Conservation (phyloP, 805 yeast species). For the Kluyveromyces dobzhanskii region DNA sequence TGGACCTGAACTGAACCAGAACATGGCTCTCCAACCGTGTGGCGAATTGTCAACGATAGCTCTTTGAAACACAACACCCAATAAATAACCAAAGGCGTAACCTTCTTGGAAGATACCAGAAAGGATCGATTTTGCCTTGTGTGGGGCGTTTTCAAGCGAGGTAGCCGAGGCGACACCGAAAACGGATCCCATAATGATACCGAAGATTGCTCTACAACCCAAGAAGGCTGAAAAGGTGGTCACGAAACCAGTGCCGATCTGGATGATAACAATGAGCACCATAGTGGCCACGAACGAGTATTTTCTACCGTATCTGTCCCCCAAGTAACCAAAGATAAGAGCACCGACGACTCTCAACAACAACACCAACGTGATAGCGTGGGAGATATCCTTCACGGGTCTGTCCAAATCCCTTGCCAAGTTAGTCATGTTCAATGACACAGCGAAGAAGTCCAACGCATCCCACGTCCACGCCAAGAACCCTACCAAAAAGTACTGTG, state of each 20-base stretch:
- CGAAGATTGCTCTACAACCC: constrained; percentile 56
- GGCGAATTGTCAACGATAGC: constrained; percentile 48
- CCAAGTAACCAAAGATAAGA: constrained; percentile 49
- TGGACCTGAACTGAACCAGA: constrained; percentile 63
- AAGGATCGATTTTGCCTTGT: constrained; percentile 48
- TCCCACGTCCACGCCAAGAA: constrained; percentile 66
- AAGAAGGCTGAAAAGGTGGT: constrained; percentile 49
- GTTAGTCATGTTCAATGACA: constrained; percentile 45
- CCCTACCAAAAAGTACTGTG: constrained; percentile 45
- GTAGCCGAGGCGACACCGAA: constrained; percentile 60
- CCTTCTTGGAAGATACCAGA: constrained; percentile 76
- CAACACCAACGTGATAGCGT: constrained; percentile 66
- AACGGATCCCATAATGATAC: constrained; percentile 65
- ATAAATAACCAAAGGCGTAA: constrained; percentile 59
- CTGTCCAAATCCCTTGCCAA: constrained; percentile 43
- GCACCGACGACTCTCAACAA: constrained; percentile 71
- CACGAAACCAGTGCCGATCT: constrained; percentile 60
- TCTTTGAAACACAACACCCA: constrained; percentile 58
- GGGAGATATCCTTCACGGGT: constrained; percentile 44
- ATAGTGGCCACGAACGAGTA: constrained; percentile 52
- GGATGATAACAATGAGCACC: constrained; percentile 43
- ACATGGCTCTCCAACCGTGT: constrained; percentile 55
- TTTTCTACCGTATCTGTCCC: constrained; percentile 60
- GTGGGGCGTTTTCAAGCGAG: constrained; percentile 58
- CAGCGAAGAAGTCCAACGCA: constrained; percentile 62